phyloP scores from a whole-genome alignment of 768 basidiomycete species.

The Tylopilus balloui region DNA sequence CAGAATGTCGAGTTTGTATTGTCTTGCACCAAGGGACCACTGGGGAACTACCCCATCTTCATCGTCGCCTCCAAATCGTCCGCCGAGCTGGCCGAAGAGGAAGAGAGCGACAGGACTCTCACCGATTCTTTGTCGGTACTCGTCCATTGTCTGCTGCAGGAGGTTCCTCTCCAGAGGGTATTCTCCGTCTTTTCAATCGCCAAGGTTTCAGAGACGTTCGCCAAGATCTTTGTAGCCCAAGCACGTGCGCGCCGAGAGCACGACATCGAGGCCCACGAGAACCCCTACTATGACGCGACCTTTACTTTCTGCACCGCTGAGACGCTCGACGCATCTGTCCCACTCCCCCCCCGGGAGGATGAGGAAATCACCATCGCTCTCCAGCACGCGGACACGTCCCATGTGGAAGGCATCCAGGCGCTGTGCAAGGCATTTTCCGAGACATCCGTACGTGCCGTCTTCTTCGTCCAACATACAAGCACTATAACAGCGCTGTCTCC shows the following conservation, averaged over 20 bases:
- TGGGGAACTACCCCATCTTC: conserved; percentile 12
- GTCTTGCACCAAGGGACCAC: conserved; percentile 5
- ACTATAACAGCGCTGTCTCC: neutral
- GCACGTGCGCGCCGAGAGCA: conserved; percentile 25
- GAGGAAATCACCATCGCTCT: conserved; percentile 24
- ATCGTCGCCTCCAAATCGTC: conserved; percentile 11
- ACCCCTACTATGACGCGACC: conserved; percentile 59
- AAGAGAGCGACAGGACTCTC: neutral
- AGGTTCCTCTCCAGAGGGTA: conserved; percentile 8
- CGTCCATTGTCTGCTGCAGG: conserved; percentile 5
- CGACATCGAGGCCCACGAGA: conserved; percentile 24
- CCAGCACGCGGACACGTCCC: conserved; percentile 30
- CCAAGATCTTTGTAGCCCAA: conserved; percentile 35
- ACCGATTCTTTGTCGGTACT: conserved; percentile 1
- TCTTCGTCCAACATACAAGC: neutral
- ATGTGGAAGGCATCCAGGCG: conserved; percentile 34
- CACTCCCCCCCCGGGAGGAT: neutral
- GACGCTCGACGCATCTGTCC: conserved; percentile 28
- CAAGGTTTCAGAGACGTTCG: conserved; percentile 42
- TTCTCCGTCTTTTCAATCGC: conserved; percentile 66
- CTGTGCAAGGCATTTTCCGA: conserved; percentile 54
- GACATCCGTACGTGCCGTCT: conserved; percentile 46
- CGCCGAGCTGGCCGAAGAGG: neutral
- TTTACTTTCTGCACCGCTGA: conserved; percentile 49
- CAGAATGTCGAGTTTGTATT: conserved; percentile 7